Conservation (phyloP, 768 basidiomycete genomes). For the Paxillus involutus region DNA sequence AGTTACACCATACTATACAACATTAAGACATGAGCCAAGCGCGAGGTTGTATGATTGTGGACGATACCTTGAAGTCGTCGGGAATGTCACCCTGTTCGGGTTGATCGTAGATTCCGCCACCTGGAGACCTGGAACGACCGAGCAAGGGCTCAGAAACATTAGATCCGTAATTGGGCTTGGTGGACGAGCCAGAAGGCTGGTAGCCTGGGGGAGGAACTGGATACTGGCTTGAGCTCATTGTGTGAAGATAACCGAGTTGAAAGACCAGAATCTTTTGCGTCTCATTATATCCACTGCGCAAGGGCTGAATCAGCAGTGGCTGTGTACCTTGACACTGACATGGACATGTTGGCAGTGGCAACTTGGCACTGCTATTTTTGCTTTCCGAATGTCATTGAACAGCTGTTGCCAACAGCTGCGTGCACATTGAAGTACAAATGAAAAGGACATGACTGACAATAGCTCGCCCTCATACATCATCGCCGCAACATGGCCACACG, state of each 20-base stretch:
- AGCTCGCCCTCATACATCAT: background rate
- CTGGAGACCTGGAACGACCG: constrained; percentile 42
- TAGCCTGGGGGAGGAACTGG: constrained; percentile 64
- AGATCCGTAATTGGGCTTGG: constrained; percentile 35
- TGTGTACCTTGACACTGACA: constrained; percentile 10
- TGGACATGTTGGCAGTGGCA: background rate
- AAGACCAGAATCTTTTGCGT: constrained; percentile 9
- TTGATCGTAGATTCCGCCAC: constrained; percentile 69
- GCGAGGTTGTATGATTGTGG: background rate
- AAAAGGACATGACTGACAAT: background rate
- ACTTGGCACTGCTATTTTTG: background rate
- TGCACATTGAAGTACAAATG: background rate
- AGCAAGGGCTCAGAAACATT: constrained; percentile 57
- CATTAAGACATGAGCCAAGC: constrained; percentile 3
- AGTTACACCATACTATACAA: constrained; percentile 69
- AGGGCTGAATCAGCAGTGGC: constrained; percentile 31
- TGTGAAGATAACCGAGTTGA: constrained; percentile 23
- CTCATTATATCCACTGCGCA: constrained; percentile 12
- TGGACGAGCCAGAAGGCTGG: constrained; percentile 39
- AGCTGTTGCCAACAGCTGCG: no score
- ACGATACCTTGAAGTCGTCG: constrained; percentile 88
- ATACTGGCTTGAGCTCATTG: constrained; percentile 56
- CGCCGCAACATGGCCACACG: background rate
- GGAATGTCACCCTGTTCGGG: constrained; percentile 73
- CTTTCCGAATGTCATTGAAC: background rate